phyloP scores from a whole-genome alignment of 345 rosid species.

The Populus pruinosa region DNA sequence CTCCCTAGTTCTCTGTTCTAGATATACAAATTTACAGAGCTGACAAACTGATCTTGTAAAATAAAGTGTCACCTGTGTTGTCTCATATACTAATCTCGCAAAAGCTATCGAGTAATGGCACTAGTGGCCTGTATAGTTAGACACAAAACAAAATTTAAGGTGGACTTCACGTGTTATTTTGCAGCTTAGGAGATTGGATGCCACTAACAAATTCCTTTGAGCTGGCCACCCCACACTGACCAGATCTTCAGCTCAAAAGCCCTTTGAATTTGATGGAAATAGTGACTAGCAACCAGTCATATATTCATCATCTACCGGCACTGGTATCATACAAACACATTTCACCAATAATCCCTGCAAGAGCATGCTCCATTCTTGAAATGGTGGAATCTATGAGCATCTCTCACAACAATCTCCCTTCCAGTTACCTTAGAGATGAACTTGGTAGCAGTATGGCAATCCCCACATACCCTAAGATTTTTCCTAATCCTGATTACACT shows the following conservation, averaged over 20 bases:
- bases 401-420: slow-evolving; percentile 14
- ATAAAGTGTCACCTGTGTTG: too few relatives aligned
- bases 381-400: slow-evolving; percentile 22
- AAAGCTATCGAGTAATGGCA: too few relatives aligned
- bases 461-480: slow-evolving; percentile 13
- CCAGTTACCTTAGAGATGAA: slow-evolving; percentile 14
- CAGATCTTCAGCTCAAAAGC: slow-evolving; percentile 8
- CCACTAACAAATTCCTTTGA: background rate
- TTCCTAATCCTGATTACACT: slow-evolving; percentile 18
- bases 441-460: slow-evolving; percentile 19
- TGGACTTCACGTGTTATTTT: background rate
- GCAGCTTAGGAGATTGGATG: background rate
- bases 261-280: background rate
- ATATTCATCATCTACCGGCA: background rate
- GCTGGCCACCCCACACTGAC: background rate
- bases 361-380: slow-evolving; percentile 15
- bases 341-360: slow-evolving; percentile 21
- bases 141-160: background rate
- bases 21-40: too few relatives aligned
- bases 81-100: too few relatives aligned
- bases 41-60: too few relatives aligned
- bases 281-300: background rate
- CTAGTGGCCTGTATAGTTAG: too few relatives aligned
- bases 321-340: background rate
- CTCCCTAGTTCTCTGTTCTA: too few relatives aligned